Base-by-base conservation (phyloP, 2,329 filamentous ascomycete species). In the Aspergillus niger region DNA sequence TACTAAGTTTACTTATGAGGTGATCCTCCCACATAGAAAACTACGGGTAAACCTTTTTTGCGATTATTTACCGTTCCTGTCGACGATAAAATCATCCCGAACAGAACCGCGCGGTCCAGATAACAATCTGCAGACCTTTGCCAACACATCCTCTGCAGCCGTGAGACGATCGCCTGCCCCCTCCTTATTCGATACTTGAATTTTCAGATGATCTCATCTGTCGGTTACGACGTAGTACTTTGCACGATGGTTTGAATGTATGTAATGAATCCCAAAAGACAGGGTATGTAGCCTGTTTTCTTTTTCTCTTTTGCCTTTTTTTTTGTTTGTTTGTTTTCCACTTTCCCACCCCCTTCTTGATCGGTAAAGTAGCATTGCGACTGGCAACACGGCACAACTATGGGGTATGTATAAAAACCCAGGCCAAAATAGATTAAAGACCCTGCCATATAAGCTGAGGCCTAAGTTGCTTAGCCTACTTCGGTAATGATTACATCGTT, bases 131-230 rank as follows among this genome's bases (percentile, higher is more conserved):
- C 66, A 69, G 59, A 59, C 59, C 50, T 43, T 60, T 67, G 68
- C 67, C 69, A 71, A 66, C 69, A 63, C 67, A 71, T 70, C 66
- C 32, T 63, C 60, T 69, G 63, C 61, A 67, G 62, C 44, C 11
- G 48, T 62, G 17, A 58, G 63, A 56, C 57, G 41, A 63, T 62
- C 50, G 39, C 54, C 57, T 26, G 11, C 44, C 43, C 48, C 38
- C 43, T 32, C 20, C 24, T 38, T 20, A 53, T 57, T 22, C 47
- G 24, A 28, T 15, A 24, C 48, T 28, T 55, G 41, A 22, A 41
- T 61, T 55, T 32, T 8, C 39, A 24, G 17, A 59, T 62, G 47
- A 59, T 47, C 54, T 51, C 58, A 58, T 54, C 53, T 54, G 43
- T 52, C 28, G 47, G 28, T 38, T 57, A 41, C 38, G 41, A 44